Evolutionary conservation across 73 alveolate species (phyloP).

Genomic region (Uronychia setigera): DNA sequence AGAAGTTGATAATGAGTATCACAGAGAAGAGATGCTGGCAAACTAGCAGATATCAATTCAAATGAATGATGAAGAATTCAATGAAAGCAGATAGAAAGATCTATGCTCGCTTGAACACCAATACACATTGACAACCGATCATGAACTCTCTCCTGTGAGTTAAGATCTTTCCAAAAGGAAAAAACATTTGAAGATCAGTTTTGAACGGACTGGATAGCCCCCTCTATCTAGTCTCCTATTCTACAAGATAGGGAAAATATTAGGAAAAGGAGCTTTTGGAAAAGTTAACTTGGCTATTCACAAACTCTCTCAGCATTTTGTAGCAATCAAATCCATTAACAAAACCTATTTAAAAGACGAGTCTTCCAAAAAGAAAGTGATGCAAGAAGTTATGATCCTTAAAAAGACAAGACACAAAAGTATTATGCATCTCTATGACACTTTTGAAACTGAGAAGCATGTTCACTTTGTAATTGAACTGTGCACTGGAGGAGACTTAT

Average conservation of each 20-base stretch:
- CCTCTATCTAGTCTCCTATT: conserved; percentile 4
- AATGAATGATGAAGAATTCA: neutral
- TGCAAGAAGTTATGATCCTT: conserved; percentile 66
- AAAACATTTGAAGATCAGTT: neutral
- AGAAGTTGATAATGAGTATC: neutral
- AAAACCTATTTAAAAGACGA: conserved; percentile 48
- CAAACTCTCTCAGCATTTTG: conserved; percentile 30
- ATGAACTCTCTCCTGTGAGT: neutral
- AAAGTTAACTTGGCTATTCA: conserved; percentile 68
- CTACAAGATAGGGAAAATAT: conserved; percentile 57
- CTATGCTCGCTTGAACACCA: neutral
- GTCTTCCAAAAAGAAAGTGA: conserved; percentile 37
- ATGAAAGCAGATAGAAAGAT: neutral
- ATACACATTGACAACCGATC: neutral
- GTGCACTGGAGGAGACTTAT: neutral
- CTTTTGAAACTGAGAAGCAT: conserved; percentile 54
- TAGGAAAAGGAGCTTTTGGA: conserved; percentile 75
- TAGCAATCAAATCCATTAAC: conserved; percentile 69
- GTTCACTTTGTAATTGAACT: conserved; percentile 10
- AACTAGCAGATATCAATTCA: neutral
- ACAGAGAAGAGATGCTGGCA: neutral
- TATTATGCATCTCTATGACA: conserved; percentile 58
- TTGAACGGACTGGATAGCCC: neutral
- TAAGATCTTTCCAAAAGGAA: neutral
- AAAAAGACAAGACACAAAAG: conserved; percentile 48